Conservation (phyloP, 1,139 yeast genomes). For the Taphrina confusa region DNA sequence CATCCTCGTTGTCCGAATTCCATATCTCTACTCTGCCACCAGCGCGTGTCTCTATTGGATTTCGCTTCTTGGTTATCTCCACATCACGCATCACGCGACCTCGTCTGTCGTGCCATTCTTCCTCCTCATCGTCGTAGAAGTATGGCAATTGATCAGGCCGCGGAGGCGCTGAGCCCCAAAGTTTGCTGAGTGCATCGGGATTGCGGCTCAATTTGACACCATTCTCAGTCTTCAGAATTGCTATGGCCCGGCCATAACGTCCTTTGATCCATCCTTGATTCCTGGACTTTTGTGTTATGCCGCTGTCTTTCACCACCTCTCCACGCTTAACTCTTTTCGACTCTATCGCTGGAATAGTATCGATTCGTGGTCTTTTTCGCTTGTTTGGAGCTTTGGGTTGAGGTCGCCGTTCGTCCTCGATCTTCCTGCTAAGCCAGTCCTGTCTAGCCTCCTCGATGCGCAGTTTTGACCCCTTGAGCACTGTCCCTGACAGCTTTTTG, state of each 20-base stretch:
- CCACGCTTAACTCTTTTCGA: slow-evolving; percentile 16
- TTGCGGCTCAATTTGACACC: neutral
- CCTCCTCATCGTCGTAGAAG: slow-evolving; percentile 29
- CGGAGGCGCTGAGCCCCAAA: slow-evolving; percentile 24
- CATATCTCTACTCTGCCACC: slow-evolving; percentile 26
- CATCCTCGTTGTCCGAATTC: slow-evolving; percentile 16
- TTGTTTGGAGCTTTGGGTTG: slow-evolving; percentile 10
- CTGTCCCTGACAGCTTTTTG: slow-evolving; percentile 28
- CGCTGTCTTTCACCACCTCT: slow-evolving; percentile 14
- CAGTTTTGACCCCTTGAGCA: slow-evolving; percentile 23
- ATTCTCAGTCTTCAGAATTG: slow-evolving; percentile 10
- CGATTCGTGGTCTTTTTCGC: slow-evolving; percentile 20
- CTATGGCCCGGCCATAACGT: slow-evolving; percentile 24
- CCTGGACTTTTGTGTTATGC: slow-evolving; percentile 22
- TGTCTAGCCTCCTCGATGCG: slow-evolving; percentile 28
- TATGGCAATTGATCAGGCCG: slow-evolving; percentile 17
- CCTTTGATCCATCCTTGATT: slow-evolving; percentile 33
- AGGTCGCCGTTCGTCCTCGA: slow-evolving; percentile 5
- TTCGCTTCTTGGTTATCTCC: slow-evolving; percentile 9
- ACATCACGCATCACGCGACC: slow-evolving; percentile 25
- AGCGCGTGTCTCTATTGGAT: slow-evolving; percentile 4
- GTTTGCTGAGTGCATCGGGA: slow-evolving; percentile 18
- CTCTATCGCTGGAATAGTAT: slow-evolving; percentile 6
- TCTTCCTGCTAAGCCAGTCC: slow-evolving; percentile 4
- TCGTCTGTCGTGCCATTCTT: slow-evolving; percentile 30